phyloP scores from a whole-genome alignment of 1,284 basidiomycete species.

The Ustilago xerochloae region DNA sequence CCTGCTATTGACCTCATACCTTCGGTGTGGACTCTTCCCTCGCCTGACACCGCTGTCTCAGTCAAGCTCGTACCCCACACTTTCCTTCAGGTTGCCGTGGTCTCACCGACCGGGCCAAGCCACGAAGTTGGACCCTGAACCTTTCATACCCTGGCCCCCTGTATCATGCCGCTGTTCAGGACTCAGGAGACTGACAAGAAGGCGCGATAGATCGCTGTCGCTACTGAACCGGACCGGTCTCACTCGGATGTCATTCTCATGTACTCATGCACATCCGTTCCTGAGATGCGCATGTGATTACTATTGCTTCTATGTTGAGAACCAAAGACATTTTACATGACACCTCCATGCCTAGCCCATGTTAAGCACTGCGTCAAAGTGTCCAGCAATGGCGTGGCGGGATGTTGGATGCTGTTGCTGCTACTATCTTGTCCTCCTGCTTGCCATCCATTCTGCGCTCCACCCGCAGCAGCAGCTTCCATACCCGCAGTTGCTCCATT shows the following conservation, averaged over 20 bases:
- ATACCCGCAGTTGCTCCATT: not conserved
- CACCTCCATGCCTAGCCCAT: constrained; percentile 29
- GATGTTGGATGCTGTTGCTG: constrained; percentile 21
- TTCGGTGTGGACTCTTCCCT: not conserved
- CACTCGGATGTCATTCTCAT: not conserved
- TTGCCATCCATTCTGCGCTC: constrained; percentile 1
- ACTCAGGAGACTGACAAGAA: too few relatives aligned
- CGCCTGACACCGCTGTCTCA: not conserved
- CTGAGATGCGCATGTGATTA: not conserved
- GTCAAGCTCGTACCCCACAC: constrained; percentile 11
- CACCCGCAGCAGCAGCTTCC: not conserved
- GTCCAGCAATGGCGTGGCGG: constrained; percentile 33
- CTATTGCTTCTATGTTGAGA: not conserved
- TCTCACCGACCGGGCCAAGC: constrained; percentile 11
- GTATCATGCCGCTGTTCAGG: not conserved
- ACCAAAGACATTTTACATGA: constrained; percentile 13
- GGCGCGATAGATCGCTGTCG: too few relatives aligned
- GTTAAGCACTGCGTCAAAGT: constrained; percentile 33
- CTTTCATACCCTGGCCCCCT: not conserved
- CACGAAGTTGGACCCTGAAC: not conserved
- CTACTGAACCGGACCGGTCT: constrained; percentile 9
- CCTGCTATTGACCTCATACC: not conserved
- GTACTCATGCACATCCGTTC: not conserved
- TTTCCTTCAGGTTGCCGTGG: constrained; percentile 18
- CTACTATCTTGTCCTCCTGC: not conserved